A percentile compares a stretch with the other conserved stretches of the same genome.
These are phyloP conservation scores for Aeschynomene evenia DNA, from an alignment of 306 rosid species.

Conservation along the genomic window DNA sequence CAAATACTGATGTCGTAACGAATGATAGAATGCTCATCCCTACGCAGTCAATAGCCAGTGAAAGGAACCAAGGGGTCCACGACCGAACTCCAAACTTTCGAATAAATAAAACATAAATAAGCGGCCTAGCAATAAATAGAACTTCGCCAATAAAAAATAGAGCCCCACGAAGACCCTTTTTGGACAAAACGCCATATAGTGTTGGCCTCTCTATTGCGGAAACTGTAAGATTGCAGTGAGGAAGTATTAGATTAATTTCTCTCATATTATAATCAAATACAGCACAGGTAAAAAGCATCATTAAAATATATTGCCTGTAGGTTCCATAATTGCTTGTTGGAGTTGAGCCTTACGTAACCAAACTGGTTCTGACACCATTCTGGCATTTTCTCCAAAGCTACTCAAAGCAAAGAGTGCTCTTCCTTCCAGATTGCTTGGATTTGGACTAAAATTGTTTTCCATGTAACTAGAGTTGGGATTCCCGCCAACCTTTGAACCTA, in stretches of 20 bases:
- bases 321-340: constrained; percentile 58
- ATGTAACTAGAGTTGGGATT: constrained; percentile 38
- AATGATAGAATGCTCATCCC: constrained; percentile 61
- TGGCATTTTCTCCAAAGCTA: constrained; percentile 79
- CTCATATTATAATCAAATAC: background rate
- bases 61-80: constrained; percentile 94
- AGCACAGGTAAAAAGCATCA: background rate
- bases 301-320: constrained; percentile 45
- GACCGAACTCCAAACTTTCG: constrained; percentile 70
- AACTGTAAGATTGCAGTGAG: constrained; percentile 45
- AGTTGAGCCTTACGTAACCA: constrained; percentile 61
- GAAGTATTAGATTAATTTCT: constrained; percentile 31
- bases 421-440: constrained; percentile 73
- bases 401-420: constrained; percentile 81
- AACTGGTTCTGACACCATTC: constrained; percentile 53
- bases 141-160: constrained; percentile 67
- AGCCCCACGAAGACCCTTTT: constrained; percentile 69
- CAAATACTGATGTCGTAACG: constrained; percentile 41
- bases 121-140: constrained; percentile 74
- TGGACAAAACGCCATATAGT: constrained; percentile 55
- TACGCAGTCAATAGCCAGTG: constrained; percentile 63
- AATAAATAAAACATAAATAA: constrained; percentile 77
- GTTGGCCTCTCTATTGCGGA: constrained; percentile 54
- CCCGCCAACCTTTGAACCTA: constrained; percentile 37
- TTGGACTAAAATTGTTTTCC: constrained; percentile 41